Conservation (phyloP, 2,329 filamentous ascomycete species). For the Aplosporella prunicola region DNA sequence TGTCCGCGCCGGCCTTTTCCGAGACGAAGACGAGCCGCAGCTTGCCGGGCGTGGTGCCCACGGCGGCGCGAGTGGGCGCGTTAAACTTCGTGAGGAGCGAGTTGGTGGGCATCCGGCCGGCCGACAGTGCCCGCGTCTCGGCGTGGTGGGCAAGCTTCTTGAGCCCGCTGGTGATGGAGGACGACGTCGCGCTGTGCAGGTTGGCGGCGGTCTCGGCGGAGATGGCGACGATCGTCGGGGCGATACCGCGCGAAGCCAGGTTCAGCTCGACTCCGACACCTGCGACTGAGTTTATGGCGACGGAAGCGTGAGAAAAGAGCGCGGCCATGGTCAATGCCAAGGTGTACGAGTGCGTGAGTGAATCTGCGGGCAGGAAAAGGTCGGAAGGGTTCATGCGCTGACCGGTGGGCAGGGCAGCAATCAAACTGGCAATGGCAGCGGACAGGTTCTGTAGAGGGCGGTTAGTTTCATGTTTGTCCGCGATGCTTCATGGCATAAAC, state of each 20-base stretch:
- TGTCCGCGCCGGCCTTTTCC: slow-evolving; percentile 55
- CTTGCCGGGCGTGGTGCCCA: slow-evolving; percentile 58
- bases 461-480: too few relatives aligned
- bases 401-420: slow-evolving; percentile 62
- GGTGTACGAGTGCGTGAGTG: slow-evolving; percentile 69
- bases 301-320: slow-evolving; percentile 71
- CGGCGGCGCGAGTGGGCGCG: slow-evolving; percentile 46
- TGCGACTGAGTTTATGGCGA: slow-evolving; percentile 83
- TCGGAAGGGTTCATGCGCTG: slow-evolving; percentile 68
- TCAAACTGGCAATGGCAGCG: slow-evolving; percentile 71
- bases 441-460: slow-evolving; percentile 60
- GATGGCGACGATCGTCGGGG: slow-evolving; percentile 74
- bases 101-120: slow-evolving; percentile 64
- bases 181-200: slow-evolving; percentile 54
- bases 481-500: too few relatives aligned
- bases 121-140: slow-evolving; percentile 59
- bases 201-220: slow-evolving; percentile 63
- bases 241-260: slow-evolving; percentile 62
- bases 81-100: slow-evolving; percentile 54
- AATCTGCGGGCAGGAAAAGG: slow-evolving; percentile 75
- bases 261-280: slow-evolving; percentile 61
- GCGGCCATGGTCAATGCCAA: slow-evolving; percentile 72
- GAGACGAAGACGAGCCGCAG: slow-evolving; percentile 74
- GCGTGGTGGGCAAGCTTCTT: slow-evolving; percentile 61
- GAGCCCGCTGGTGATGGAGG: slow-evolving; percentile 51